Evolutionary conservation across 2,329 filamentous ascomycete species (phyloP), one percentile per base, ranked within the genome.

Genomic region (Stemphylium lycopersici): DNA sequence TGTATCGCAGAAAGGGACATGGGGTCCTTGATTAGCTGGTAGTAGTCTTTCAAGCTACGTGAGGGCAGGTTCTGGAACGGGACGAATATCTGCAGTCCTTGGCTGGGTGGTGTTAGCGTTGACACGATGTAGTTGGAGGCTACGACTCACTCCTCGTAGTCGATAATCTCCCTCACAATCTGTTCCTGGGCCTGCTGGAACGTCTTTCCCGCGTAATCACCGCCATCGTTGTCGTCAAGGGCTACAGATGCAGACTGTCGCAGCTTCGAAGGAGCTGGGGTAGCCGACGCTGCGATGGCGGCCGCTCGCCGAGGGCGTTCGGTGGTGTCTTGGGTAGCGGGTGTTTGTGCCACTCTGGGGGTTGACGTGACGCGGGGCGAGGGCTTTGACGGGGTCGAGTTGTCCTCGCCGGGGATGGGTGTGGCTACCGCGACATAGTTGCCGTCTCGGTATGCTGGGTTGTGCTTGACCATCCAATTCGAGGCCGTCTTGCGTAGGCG

Each of bases 141-240:
- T 12, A 8, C 18, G 7, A 57, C 70, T 40, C 51, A 70, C 67
- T 66, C 70, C 56, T 91, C 87, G 42, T 89, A 83, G 6, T 78
- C 72, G 11, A 93, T 81, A 57, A 93, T 75, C 64, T 93, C 90
- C 49, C 88, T 85, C 3, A 96, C 79, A 52, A 96, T 86, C 78
- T 91, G 91, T 64, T 96, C 90, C 70, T 96, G 91, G 0, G 91
- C 92, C 68, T 92, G 83, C 70, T 96, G 90, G 70, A 96, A 93
- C 8, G 73, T 87, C 44, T 93, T 84, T 4, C 88, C 89, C 13
- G 52, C 33, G 20, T 52, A 62, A 4, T 57, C 59, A n/a, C 55
- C 53, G n/a, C 50, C 62, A 24, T 68, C 63, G 11, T 66, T 62
- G 13, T 62, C 58, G 15, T 62, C 63, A 2, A 62, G 64, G 6